These are phyloP conservation scores for Penicillium taxi DNA, from an alignment of 495 filamentous ascomycete species.

Conservation along the genomic window DNA sequence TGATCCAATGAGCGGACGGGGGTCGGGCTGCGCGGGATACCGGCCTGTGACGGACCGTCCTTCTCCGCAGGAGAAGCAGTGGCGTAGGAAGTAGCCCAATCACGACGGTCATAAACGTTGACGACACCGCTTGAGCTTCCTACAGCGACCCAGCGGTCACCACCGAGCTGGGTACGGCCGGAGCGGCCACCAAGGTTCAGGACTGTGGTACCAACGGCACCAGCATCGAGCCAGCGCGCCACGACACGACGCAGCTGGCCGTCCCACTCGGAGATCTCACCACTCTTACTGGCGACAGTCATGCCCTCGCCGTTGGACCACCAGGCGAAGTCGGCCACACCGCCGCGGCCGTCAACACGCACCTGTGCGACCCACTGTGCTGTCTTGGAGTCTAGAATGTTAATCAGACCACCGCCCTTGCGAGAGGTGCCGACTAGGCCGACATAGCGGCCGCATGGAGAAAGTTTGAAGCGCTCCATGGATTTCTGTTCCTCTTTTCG, in stretches of 20 bases:
- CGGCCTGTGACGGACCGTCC: conserved; percentile 31
- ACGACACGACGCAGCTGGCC: conserved; percentile 55
- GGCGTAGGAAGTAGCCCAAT: conserved; percentile 41
- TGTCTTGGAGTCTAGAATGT: conserved; percentile 71
- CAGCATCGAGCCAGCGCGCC: conserved; percentile 83
- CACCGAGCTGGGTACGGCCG: conserved; percentile 55
- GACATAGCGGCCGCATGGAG: conserved; percentile 78
- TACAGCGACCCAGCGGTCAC: conserved; percentile 79
- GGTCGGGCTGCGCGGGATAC: conserved; percentile 54
- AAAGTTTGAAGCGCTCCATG: conserved; percentile 84
- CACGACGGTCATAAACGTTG: conserved; percentile 81
- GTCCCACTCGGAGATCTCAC: conserved; percentile 90
- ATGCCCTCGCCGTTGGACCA: conserved; percentile 75
- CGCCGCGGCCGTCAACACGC: conserved; percentile 72
- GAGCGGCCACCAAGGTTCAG: conserved; percentile 65
- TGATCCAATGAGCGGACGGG: conserved; percentile 71
- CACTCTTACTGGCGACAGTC: conserved; percentile 71
- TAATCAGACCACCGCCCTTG: conserved; percentile 82
- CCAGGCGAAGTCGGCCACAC: conserved; percentile 86
- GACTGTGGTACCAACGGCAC: conserved; percentile 76
- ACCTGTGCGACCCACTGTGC: conserved; percentile 83
- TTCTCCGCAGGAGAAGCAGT: conserved; percentile 22
- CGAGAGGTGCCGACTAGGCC: conserved; percentile 65
- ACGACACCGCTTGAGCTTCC: conserved; percentile 79
- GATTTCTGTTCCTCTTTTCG: conserved; percentile 75